Percentiles rank a stretch among this genome's conserved stretches.
Evolutionary conservation across 768 basidiomycete species (phyloP).

Genomic region (Lactarius hatsudake): DNA sequence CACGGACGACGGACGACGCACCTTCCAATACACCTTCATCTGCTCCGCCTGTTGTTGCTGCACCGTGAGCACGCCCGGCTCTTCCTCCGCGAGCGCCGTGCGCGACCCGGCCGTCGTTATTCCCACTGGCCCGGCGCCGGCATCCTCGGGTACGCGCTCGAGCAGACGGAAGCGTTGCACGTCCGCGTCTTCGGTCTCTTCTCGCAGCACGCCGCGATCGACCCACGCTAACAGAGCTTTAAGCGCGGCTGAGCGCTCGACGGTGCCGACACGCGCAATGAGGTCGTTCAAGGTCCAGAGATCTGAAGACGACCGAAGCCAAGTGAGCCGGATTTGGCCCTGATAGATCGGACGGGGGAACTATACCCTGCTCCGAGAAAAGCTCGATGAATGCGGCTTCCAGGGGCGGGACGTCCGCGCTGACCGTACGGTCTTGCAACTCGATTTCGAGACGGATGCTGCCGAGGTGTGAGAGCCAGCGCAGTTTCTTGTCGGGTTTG

Average conservation of each 20-base stretch:
- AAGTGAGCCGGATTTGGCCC: background rate
- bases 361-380: slow-evolving; percentile 67
- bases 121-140: background rate
- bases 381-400: slow-evolving; percentile 91
- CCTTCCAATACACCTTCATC: slow-evolving; percentile 90
- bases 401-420: slow-evolving; percentile 75
- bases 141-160: slow-evolving; percentile 53
- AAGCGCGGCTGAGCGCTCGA: slow-evolving; percentile 61
- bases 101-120: slow-evolving; percentile 19
- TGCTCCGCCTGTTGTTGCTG: slow-evolving; percentile 82
- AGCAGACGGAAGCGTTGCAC: slow-evolving; percentile 54
- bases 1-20: slow-evolving; percentile 32
- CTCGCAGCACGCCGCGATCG: slow-evolving; percentile 76
- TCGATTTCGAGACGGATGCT: slow-evolving; percentile 78
- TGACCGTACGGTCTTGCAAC: slow-evolving; percentile 74
- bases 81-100: slow-evolving; percentile 40
- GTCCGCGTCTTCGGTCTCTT: slow-evolving; percentile 47
- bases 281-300: slow-evolving; percentile 73
- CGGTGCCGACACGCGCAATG: slow-evolving; percentile 55
- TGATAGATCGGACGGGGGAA: slow-evolving; percentile 3
- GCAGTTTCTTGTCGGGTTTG: slow-evolving; percentile 90
- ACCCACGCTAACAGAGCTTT: slow-evolving; percentile 84
- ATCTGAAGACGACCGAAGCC: slow-evolving; percentile 41
- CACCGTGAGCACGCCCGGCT: slow-evolving; percentile 48
- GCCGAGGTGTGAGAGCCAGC: slow-evolving; percentile 88